Percentiles rank a stretch among this genome's conserved stretches.
Conservation (phyloP, 805 yeast genomes). For the Saccharomycopsis sp. region DNA sequence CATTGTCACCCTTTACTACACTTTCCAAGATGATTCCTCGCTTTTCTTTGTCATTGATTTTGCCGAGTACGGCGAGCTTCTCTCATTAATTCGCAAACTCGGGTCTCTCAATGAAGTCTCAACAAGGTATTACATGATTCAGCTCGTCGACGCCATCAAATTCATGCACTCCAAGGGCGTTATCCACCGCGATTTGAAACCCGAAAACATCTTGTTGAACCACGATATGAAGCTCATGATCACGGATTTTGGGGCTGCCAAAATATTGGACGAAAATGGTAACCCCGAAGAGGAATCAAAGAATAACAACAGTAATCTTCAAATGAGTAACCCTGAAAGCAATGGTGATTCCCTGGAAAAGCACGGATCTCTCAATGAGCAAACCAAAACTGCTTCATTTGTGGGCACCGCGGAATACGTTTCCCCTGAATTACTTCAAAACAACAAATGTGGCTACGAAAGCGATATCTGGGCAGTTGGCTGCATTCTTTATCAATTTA, state of each 20-base stretch:
- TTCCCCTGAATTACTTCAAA: conserved; percentile 76
- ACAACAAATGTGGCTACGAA: conserved; percentile 73
- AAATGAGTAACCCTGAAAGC: conserved; percentile 9
- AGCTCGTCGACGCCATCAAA: conserved; percentile 81
- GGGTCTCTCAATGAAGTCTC: conserved; percentile 73
- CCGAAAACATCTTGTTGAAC: conserved; percentile 83
- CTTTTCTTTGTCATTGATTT: conserved; percentile 88
- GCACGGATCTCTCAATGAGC: conserved; percentile 5
- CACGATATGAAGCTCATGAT: conserved; percentile 81
- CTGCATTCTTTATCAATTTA: conserved; percentile 75
- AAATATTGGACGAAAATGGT: conserved; percentile 37
- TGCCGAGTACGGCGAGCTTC: conserved; percentile 91
- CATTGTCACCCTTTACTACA: conserved; percentile 80
- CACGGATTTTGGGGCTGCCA: conserved; percentile 98
- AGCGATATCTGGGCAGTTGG: conserved; percentile 94
- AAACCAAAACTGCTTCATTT: conserved; percentile 55
- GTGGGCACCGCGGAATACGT: conserved; percentile 98
- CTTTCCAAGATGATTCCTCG: conserved; percentile 86
- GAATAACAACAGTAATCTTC: conserved; percentile 15
- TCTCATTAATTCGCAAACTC: conserved; percentile 64
- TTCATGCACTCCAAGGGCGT: conserved; percentile 87
- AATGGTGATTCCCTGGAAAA: not conserved
- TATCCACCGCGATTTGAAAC: conserved; percentile 89
- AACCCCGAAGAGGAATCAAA: conserved; percentile 31
- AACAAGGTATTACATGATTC: conserved; percentile 72